These are phyloP conservation scores for Exobasidium rhododendri DNA, from an alignment of 1,284 basidiomycete genomes.

Conservation along the genomic window DNA sequence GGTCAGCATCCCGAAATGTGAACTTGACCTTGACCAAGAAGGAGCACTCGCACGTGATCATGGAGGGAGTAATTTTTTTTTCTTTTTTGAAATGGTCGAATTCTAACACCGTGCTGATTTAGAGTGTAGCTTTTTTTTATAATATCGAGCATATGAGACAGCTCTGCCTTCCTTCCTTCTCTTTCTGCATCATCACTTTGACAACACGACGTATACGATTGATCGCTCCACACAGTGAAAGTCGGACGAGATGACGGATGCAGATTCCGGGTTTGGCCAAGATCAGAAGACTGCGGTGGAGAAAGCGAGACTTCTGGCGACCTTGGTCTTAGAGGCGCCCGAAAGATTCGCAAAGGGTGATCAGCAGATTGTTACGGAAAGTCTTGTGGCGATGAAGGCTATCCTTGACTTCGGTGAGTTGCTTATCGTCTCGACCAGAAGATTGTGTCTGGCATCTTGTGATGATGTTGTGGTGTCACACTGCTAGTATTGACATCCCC, in stretches of 20 bases:
- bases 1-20: too few relatives aligned
- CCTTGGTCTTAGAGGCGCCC: slow-evolving; percentile 5
- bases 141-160: too few relatives aligned
- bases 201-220: too few relatives aligned
- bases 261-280: not conserved
- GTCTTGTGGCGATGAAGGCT: slow-evolving; percentile 10
- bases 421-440: not conserved
- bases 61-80: too few relatives aligned
- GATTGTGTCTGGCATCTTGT: not conserved
- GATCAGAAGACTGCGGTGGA: not conserved
- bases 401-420: slow-evolving; percentile 13
- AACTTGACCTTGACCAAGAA: too few relatives aligned
- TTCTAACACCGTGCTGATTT: too few relatives aligned
- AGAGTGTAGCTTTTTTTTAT: too few relatives aligned
- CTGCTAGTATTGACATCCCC: not conserved
- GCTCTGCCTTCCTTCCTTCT: too few relatives aligned
- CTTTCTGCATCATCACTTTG: too few relatives aligned
- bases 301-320: not conserved
- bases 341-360: slow-evolving; percentile 12
- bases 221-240: too few relatives aligned
- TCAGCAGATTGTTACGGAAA: not conserved
- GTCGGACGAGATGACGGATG: not conserved
- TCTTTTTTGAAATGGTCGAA: too few relatives aligned
- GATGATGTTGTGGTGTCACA: not conserved
- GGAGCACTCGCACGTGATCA: too few relatives aligned